Base-by-base conservation (phyloP, 805 yeast species). In the Candida railenensis region DNA sequence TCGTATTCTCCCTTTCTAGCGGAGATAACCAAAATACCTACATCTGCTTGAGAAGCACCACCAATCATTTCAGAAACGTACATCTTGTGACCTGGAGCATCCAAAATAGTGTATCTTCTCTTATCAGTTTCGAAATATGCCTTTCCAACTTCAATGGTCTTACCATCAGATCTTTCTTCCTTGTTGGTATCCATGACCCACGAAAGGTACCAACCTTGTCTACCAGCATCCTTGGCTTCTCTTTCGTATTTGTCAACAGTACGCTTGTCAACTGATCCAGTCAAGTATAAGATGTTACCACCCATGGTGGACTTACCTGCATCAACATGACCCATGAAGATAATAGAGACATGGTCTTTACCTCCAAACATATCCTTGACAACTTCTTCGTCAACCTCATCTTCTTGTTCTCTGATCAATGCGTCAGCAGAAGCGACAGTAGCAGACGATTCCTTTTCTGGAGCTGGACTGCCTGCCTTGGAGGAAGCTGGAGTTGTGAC, bases 281-380 rank as follows among this genome's bases (percentile, higher is more conserved):
- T 92, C 62, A 94, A 76, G 64, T 77, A 92, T 53, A 94, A 79
- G 57, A 94, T 76, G 71, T 94, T 94, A 73, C 99, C 99, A 67
- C 99, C 99, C 96, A 94, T 92, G 50, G 99, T 94, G 44, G 97
- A 89, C 71, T 94, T 94, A 66, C 99, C 99, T 32, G 99, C 99
- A 78, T 94, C 99, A 56, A 94, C 99, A 65, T 94, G 99, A 58
- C 99, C 99, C 98, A 94, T 94, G 73, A 94, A 94, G 57, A 94
- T 89, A 57, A 94, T 86, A 16, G 97, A 91, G 65, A 94, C 81
- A 73, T 94, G 99, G 66, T 92, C 99, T 69, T 94, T 94, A 61
- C 96, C 96, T 53, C 97, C 97, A 62, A 89, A 94, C 87, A 94
- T 72, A 60, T 95, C 99, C 48, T 81, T 84, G 53, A 94, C 89